Percentiles rank a stretch among this genome's conserved stretches.
Evolutionary conservation across 2,329 filamentous ascomycete species (phyloP).

Genomic region (Curvularia eragrostidis): DNA sequence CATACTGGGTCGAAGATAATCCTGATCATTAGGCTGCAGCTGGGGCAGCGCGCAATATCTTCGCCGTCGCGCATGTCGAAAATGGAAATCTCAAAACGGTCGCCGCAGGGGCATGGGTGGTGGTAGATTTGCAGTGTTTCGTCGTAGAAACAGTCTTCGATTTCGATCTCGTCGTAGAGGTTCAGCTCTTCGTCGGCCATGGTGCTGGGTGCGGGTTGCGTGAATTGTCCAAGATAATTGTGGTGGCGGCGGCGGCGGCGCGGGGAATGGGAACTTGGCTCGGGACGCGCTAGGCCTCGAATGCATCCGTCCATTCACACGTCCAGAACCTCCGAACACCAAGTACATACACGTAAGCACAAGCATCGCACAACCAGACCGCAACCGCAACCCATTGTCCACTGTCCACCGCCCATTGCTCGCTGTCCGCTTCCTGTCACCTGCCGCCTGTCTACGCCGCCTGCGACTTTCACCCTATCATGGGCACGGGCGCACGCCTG

Average conservation of each 20-base stretch:
- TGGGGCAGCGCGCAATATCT: slow-evolving; percentile 96
- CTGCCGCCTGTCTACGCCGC: slow-evolving; percentile 8
- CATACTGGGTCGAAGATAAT: slow-evolving; percentile 89
- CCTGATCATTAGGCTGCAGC: slow-evolving; percentile 94
- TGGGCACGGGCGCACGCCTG: slow-evolving; percentile 29
- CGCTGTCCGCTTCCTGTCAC: not conserved
- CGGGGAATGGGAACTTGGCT: slow-evolving; percentile 18
- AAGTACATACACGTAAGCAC: not conserved
- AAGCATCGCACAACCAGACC: not conserved
- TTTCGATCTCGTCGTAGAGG: slow-evolving; percentile 97
- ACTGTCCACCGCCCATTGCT: not conserved
- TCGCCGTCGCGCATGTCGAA: slow-evolving; percentile 85
- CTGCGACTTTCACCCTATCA: slow-evolving; percentile 19
- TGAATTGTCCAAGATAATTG: not conserved
- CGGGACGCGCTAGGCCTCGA: slow-evolving; percentile 19
- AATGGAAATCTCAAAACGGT: slow-evolving; percentile 90
- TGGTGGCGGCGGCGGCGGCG: slow-evolving; percentile 11
- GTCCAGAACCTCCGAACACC: slow-evolving; percentile 8
- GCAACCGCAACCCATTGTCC: not conserved
- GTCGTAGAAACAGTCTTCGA: slow-evolving; percentile 93
- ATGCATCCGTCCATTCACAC: slow-evolving; percentile 15
- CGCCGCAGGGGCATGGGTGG: slow-evolving; percentile 96
- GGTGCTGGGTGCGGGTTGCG: slow-evolving; percentile 2
- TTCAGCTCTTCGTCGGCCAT: slow-evolving; percentile 56
- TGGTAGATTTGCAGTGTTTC: slow-evolving; percentile 91